These are phyloP conservation scores for Thinopyrum elongatum DNA, from an alignment of 176 grass and related monocot species.

Conservation along the genomic window DNA sequence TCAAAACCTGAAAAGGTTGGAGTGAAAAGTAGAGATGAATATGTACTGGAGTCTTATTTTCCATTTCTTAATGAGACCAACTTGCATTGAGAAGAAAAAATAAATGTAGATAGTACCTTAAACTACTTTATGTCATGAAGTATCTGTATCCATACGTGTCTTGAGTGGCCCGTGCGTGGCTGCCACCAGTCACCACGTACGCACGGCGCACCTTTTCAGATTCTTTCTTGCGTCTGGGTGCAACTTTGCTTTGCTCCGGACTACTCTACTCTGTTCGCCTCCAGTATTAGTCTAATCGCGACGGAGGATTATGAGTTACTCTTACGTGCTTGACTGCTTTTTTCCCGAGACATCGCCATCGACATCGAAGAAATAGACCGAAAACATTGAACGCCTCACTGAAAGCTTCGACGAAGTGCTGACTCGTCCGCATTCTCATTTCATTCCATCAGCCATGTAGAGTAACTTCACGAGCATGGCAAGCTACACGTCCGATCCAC, in stretches of 20 bases:
- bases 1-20: no score
- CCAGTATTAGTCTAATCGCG: not conserved
- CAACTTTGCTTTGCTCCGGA: not conserved
- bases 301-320: not conserved
- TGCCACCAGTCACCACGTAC: constrained; percentile 15
- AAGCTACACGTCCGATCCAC: not conserved
- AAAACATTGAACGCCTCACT: not conserved
- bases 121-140: no score
- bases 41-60: no score
- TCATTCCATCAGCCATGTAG: not conserved
- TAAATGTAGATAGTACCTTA: no score
- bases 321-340: not conserved
- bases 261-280: not conserved
- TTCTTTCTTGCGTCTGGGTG: constrained; percentile 1
- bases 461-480: not conserved
- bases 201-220: not conserved
- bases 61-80: no score
- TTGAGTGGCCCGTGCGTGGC: not conserved
- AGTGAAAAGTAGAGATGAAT: no score
- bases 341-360: not conserved
- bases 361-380: not conserved
- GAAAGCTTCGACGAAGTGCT: not conserved
- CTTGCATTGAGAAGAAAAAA: no score
- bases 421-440: not conserved
- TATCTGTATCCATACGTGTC: no score